Percentiles rank a stretch among this genome's conserved stretches.
phyloP scores from a whole-genome alignment of 176 grass and related monocot species.

The Oryza nivara region DNA sequence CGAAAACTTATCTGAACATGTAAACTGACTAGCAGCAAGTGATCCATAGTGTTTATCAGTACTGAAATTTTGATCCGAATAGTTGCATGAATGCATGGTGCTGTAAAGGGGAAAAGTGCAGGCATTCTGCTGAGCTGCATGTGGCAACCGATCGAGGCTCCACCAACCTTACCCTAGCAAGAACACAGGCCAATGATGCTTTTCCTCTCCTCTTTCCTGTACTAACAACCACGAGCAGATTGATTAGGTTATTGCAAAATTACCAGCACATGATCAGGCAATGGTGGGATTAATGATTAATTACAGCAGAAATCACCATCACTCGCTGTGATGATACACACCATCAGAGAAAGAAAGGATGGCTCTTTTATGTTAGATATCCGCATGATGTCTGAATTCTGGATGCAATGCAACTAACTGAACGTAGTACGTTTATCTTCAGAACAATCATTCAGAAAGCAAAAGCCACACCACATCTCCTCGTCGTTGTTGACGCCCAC shows the following conservation, averaged over 20 bases:
- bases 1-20: background rate
- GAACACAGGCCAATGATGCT: background rate
- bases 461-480: background rate
- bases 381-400: background rate
- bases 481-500: background rate
- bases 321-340: background rate
- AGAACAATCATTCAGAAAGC: background rate
- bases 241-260: background rate
- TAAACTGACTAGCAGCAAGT: background rate
- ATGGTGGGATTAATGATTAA: background rate
- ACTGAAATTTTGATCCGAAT: background rate
- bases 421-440: background rate
- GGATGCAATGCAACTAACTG: background rate
- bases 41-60: background rate
- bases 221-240: conserved; percentile 7
- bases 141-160: conserved; percentile 21
- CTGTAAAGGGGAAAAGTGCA: conserved; percentile 33
- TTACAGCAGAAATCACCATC: background rate
- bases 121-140: conserved; percentile 23
- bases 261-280: background rate
- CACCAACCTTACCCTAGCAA: background rate
- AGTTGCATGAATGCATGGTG: conserved; percentile 12
- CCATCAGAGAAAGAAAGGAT: too few species aligned
- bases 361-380: too few species aligned
- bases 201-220: background rate